Percentiles rank a stretch among this genome's conserved stretches.
phyloP scores from a whole-genome alignment of 2,329 filamentous ascomycete genomes.

The Endoconidiophora laricicola region DNA sequence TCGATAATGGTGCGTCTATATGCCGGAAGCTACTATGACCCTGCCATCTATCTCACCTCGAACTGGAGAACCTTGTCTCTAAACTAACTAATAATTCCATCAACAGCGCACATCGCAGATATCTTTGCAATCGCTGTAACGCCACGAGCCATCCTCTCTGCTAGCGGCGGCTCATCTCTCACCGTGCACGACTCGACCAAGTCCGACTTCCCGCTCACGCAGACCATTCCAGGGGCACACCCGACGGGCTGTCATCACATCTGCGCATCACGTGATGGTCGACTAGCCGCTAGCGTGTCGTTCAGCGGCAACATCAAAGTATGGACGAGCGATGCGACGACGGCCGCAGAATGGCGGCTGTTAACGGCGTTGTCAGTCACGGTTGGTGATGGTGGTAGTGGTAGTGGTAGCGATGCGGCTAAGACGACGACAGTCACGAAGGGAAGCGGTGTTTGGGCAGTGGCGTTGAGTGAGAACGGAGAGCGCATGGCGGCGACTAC shows the following conservation, averaged over 20 bases:
- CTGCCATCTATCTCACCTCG: not conserved
- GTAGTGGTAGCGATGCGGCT: slow-evolving; percentile 28
- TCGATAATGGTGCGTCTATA: slow-evolving; percentile 55
- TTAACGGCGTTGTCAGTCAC: slow-evolving; percentile 18
- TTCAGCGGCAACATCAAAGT: slow-evolving; percentile 81
- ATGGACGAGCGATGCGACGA: slow-evolving; percentile 48
- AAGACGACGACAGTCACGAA: slow-evolving; percentile 19
- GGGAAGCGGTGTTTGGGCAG: slow-evolving; percentile 67
- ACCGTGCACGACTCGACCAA: slow-evolving; percentile 61
- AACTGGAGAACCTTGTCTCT: too few species aligned
- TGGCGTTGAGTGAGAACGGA: slow-evolving; percentile 72
- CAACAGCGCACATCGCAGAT: slow-evolving; percentile 60
- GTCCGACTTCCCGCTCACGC: slow-evolving; percentile 56
- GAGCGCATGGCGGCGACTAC: slow-evolving; percentile 74
- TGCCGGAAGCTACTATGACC: not conserved
- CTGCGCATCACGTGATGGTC: slow-evolving; percentile 50
- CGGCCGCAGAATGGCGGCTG: slow-evolving; percentile 34
- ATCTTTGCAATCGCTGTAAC: slow-evolving; percentile 74
- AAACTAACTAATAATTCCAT: slow-evolving; percentile 13
- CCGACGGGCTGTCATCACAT: slow-evolving; percentile 85
- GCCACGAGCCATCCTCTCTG: slow-evolving; percentile 57
- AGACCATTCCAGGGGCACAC: slow-evolving; percentile 67
- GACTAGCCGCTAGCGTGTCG: slow-evolving; percentile 62
- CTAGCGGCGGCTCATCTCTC: slow-evolving; percentile 68
- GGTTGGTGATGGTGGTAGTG: slow-evolving; percentile 16